A percentile compares a stretch with the other conserved stretches of the same genome.
These are phyloP conservation scores for Madurella mycetomatis DNA, from an alignment of 2,329 filamentous ascomycete species.

Conservation along the genomic window DNA sequence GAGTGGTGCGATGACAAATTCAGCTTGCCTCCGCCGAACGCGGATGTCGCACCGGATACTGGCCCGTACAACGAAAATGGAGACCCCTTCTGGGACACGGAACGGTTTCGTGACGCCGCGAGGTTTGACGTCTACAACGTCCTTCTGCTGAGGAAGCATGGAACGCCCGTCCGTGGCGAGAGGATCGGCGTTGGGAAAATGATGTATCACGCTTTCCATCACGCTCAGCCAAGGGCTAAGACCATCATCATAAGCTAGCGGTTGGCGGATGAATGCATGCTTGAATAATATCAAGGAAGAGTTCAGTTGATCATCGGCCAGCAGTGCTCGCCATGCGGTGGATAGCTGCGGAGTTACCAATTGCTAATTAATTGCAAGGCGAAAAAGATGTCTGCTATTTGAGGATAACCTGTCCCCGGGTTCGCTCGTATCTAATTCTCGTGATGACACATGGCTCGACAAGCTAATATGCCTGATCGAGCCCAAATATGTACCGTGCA, in stretches of 20 bases:
- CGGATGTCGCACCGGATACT: not conserved
- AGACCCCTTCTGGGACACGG: slow-evolving; percentile 10
- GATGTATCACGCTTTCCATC: slow-evolving; percentile 6
- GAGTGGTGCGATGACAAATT: slow-evolving; percentile 2
- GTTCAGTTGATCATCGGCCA: too few relatives aligned
- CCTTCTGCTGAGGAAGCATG: slow-evolving; percentile 7
- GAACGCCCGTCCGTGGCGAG: not conserved
- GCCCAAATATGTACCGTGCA: too few relatives aligned
- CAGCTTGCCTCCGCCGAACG: not conserved
- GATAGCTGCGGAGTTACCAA: too few relatives aligned
- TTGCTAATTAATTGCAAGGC: too few relatives aligned
- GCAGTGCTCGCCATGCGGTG: too few relatives aligned
- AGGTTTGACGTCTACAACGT: slow-evolving; percentile 13
- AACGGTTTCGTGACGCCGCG: slow-evolving; percentile 2
- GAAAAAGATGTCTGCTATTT: too few relatives aligned
- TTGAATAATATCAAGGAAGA: not conserved
- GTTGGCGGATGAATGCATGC: not conserved
- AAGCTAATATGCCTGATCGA: too few relatives aligned
- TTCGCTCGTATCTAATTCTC: too few relatives aligned
- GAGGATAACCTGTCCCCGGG: too few relatives aligned
- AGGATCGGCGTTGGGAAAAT: slow-evolving; percentile 13
- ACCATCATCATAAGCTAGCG: not conserved
- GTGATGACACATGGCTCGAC: too few relatives aligned
- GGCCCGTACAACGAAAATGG: slow-evolving; percentile 6
- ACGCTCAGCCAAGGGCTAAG: slow-evolving; percentile 3